Base-by-base conservation (phyloP, 345 rosid genomes). In the Anacardium occidentale region DNA sequence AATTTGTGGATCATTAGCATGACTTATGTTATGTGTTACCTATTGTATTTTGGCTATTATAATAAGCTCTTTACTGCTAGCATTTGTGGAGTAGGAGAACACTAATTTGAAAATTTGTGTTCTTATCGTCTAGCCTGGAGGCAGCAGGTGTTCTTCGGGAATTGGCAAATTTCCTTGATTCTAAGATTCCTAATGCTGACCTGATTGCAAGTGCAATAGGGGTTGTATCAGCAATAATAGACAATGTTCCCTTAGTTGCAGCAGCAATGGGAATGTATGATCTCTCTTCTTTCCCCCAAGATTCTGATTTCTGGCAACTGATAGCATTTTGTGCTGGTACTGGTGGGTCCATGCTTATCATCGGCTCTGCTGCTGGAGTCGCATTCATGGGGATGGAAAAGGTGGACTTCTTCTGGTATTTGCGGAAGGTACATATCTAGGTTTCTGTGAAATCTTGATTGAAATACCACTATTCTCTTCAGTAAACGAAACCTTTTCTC, bases 301-400 rank as follows among this genome's bases (percentile, higher is more conserved):
- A 94, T 80, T 85, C 92, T 0, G 92, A 94, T 75, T 94, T 92
- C 70, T 94, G 98, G 98, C 98, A 94, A 86, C 83, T 94, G 29
- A 26, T 92, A 64, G 98, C 98, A n/a, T 94, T 52, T 75, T 94
- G 98, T 47, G 97, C 97, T 3, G 97, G 98, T 47, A 90, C 97
- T 2, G 98, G 98, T 71, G 98, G 98, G 60, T 94, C 97, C 51
- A 91, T 90, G 94, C 92, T 91, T 6, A 71, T 94, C 59, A 88
- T 94, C 42, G 98, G 97, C 47, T 94, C 98, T 20, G 98, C 98
- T 2, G 97, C 97, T 66, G 98, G 98, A 77, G 98, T 94, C 22
- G 98, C 98, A 24, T 88, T 75, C 75, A 94, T 90, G 98, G 98
- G 98, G n/a, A 94, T 92, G 97, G 98, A 94, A 76, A 90, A 92